phyloP scores from a whole-genome alignment of 768 basidiomycete species.

The Pluteus cervinus region DNA sequence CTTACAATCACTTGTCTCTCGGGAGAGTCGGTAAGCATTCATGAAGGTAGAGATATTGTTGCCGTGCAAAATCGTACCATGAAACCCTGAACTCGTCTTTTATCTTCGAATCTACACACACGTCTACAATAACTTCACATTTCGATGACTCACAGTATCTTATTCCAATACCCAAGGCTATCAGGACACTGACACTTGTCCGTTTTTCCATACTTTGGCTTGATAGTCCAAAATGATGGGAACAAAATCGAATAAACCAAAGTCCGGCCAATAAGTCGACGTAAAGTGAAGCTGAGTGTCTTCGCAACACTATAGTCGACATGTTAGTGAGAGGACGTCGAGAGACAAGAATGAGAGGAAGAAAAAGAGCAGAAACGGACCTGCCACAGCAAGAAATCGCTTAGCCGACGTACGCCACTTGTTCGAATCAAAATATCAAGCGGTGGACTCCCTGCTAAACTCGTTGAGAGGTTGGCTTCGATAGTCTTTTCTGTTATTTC shows the following conservation, averaged over 20 bases:
- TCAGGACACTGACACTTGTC: too few relatives aligned
- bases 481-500: slow-evolving; percentile 63
- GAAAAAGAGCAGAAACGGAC: slow-evolving; percentile 32
- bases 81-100: too few relatives aligned
- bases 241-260: slow-evolving; percentile 80
- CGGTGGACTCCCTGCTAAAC: slow-evolving; percentile 62
- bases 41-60: too few relatives aligned
- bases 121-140: too few relatives aligned
- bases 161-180: too few relatives aligned
- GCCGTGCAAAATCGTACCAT: too few relatives aligned
- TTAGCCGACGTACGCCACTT: slow-evolving; percentile 82
- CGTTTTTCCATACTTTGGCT: slow-evolving; percentile 58
- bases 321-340: slow-evolving; percentile 6
- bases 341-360: not conserved
- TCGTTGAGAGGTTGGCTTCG: slow-evolving; percentile 60
- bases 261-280: slow-evolving; percentile 87
- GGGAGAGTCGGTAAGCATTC: too few relatives aligned
- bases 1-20: too few relatives aligned
- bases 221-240: slow-evolving; percentile 89
- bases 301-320: slow-evolving; percentile 59
- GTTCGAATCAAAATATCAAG: slow-evolving; percentile 89
- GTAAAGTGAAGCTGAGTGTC: slow-evolving; percentile 86
- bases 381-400: slow-evolving; percentile 96
- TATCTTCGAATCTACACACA: too few relatives aligned
- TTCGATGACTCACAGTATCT: too few relatives aligned